phyloP scores from a whole-genome alignment of 805 yeast species.

The Kluyveromyces starmeri region DNA sequence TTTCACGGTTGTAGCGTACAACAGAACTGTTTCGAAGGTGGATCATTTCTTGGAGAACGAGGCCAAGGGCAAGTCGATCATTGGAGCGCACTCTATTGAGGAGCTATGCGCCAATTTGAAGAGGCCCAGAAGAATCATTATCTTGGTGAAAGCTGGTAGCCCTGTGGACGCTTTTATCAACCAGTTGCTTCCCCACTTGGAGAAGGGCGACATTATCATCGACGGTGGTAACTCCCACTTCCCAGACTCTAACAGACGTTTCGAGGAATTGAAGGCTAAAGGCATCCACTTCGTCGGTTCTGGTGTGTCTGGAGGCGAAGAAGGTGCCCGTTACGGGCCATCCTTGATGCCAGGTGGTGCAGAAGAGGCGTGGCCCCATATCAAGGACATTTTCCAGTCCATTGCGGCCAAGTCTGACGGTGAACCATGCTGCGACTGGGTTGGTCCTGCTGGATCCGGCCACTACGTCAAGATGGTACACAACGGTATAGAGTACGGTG shows the following conservation, averaged over 20 bases:
- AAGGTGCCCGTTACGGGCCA: constrained; percentile 99
- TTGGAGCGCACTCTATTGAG: constrained; percentile 89
- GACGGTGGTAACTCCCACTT: constrained; percentile 99
- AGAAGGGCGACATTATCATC: constrained; percentile 94
- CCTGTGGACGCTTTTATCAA: constrained; percentile 90
- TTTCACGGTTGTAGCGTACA: constrained; percentile 94
- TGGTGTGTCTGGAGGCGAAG: constrained; percentile 99
- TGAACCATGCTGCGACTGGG: constrained; percentile 99
- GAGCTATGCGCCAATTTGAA: constrained; percentile 84
- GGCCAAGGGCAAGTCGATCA: constrained; percentile 94
- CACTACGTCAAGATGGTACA: constrained; percentile 99
- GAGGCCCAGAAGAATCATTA: constrained; percentile 92
- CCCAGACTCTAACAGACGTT: constrained; percentile 98
- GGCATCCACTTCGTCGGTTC: constrained; percentile 94
- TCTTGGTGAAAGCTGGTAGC: constrained; percentile 92
- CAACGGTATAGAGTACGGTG: constrained; percentile 99
- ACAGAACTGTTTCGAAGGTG: constrained; percentile 95
- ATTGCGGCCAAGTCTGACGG: constrained; percentile 95
- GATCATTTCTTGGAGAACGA: constrained; percentile 88
- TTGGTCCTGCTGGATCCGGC: constrained; percentile 98
- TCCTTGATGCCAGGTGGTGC: constrained; percentile 99
- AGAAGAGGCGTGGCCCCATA: constrained; percentile 96
- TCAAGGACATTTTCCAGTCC: constrained; percentile 92
- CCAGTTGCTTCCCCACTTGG: constrained; percentile 83
- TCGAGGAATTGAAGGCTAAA: constrained; percentile 74